Conservation (phyloP, 257 asterid genomes). For the Rehmannia glutinosa region DNA sequence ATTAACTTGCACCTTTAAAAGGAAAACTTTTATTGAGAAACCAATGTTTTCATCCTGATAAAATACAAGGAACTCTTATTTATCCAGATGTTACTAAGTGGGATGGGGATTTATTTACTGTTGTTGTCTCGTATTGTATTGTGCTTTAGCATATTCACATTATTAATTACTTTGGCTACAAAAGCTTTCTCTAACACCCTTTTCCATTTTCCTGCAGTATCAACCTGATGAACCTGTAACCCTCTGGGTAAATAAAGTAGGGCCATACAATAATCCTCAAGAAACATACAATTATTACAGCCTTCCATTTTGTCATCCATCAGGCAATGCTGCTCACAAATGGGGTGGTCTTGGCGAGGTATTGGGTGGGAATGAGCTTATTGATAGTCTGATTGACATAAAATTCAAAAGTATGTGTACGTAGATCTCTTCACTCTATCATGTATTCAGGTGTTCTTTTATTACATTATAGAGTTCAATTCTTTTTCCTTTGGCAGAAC, state of each 20-base stretch:
- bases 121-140: neutral
- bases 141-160: neutral
- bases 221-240: constrained; percentile 43
- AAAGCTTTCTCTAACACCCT: constrained; percentile 11
- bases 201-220: constrained; percentile 38
- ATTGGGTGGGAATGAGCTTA: constrained; percentile 72
- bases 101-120: neutral
- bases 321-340: constrained; percentile 43
- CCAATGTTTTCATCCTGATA: neutral
- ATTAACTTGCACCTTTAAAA: neutral
- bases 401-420: constrained; percentile 44
- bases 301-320: constrained; percentile 59
- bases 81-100: neutral
- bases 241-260: constrained; percentile 67
- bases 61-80: neutral
- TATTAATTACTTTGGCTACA: neutral
- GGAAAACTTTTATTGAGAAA: neutral
- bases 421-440: neutral
- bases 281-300: constrained; percentile 61
- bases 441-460: neutral
- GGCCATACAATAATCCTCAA: constrained; percentile 62
- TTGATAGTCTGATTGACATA: constrained; percentile 53
- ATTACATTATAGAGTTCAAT: neutral
- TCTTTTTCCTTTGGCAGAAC: constrained; percentile 32
- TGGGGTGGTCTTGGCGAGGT: constrained; percentile 77